Conservation (phyloP, 331 rosid genomes). For the Dryas integrifolia region DNA sequence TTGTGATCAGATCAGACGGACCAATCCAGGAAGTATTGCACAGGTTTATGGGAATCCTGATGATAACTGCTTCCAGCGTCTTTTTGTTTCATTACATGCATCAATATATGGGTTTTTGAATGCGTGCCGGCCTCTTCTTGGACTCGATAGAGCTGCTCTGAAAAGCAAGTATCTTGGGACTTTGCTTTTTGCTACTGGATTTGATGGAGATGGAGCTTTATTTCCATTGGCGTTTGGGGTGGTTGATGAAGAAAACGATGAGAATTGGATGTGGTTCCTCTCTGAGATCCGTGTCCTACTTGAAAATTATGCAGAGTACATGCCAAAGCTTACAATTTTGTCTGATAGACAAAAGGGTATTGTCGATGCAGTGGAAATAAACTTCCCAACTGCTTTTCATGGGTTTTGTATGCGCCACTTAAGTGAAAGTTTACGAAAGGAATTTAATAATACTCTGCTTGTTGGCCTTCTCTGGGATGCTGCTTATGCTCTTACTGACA, state of each 20-base stretch:
- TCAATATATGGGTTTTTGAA: conserved; percentile 57
- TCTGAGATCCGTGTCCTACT: conserved; percentile 44
- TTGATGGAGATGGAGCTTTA: conserved; percentile 55
- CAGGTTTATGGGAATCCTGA: conserved; percentile 44
- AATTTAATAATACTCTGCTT: conserved; percentile 38
- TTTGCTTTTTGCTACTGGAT: conserved; percentile 49
- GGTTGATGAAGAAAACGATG: conserved; percentile 47
- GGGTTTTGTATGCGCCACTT: conserved; percentile 51
- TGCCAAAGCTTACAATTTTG: conserved; percentile 56
- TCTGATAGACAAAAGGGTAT: conserved; percentile 47
- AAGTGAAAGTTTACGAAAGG: conserved; percentile 47
- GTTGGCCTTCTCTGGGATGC: conserved; percentile 47
- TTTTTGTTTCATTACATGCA: conserved; percentile 57
- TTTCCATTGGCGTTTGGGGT: conserved; percentile 60
- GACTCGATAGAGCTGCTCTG: conserved; percentile 42
- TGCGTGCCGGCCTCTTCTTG: conserved; percentile 60
- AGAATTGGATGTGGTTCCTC: conserved; percentile 58
- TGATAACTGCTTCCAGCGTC: conserved; percentile 51
- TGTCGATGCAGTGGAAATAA: conserved; percentile 47
- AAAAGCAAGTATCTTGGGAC: conserved; percentile 57
- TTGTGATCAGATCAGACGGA: conserved; percentile 51
- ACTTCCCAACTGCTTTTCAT: conserved; percentile 57
- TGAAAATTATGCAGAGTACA: conserved; percentile 45
- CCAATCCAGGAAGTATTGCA: conserved; percentile 61
- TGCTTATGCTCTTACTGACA: conserved; percentile 42